Evolutionary conservation across 495 filamentous ascomycete genomes (phyloP).

Genomic region (Aeminium ludgeri): DNA sequence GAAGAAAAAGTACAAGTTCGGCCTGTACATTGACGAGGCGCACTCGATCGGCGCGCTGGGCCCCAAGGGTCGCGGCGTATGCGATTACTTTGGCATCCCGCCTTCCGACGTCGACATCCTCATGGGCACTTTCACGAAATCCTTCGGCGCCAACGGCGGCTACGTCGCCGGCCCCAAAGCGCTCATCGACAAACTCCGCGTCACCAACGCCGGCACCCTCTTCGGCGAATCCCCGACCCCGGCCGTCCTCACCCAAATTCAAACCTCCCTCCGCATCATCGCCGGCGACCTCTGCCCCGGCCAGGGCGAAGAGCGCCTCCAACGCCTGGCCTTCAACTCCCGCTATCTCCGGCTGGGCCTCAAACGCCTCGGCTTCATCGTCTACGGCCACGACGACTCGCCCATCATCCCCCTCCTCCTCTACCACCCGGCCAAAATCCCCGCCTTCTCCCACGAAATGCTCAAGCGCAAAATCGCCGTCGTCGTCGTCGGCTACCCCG

Average conservation of each 20-base stretch:
- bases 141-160: conserved; percentile 94
- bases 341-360: conserved; percentile 90
- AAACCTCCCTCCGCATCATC: conserved; percentile 69
- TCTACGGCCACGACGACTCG: conserved; percentile 92
- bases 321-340: conserved; percentile 95
- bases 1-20: conserved; percentile 91
- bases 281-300: conserved; percentile 71
- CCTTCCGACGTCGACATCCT: conserved; percentile 80
- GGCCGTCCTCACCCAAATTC: conserved; percentile 75
- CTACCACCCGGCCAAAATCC: conserved; percentile 94
- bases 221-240: conserved; percentile 81
- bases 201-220: conserved; percentile 68
- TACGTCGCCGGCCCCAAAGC: conserved; percentile 83
- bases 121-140: conserved; percentile 97
- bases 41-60: conserved; percentile 92
- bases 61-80: conserved; percentile 75
- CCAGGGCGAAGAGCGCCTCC: conserved; percentile 88
- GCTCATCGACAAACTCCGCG: conserved; percentile 79
- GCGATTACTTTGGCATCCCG: conserved; percentile 90
- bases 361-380: conserved; percentile 92
- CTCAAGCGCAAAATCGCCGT: conserved; percentile 94
- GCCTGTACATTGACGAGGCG: conserved; percentile 88
- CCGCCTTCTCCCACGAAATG: conserved; percentile 97
- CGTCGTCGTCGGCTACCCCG: conserved; percentile 92
- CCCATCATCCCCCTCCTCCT: conserved; percentile 88